Base-by-base conservation (phyloP, 257 asterid species). In the Jacaranda mimosifolia region DNA sequence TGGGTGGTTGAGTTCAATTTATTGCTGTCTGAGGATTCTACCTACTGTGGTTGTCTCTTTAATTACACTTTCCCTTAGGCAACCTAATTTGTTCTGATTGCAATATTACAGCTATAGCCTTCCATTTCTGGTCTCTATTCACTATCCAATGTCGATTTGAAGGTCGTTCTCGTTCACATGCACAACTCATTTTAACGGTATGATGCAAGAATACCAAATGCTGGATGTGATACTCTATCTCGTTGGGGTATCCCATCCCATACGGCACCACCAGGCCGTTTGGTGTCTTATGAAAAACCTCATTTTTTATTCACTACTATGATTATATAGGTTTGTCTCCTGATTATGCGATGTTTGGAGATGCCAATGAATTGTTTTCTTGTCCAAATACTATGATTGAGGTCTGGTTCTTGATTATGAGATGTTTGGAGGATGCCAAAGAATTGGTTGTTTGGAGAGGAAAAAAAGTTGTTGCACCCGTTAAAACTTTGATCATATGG, bases 1-100 rank as follows among this genome's bases (percentile, higher is more conserved):
- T 32, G 62, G 74, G 74, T 68, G 46, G 74, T 69, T 69, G 74
- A 46, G 46, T 48, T 5, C 39, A 32, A 49, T 69, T 69, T 42
- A 69, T 15, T 49, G 32, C 60, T 32, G 26, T 67, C 40, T 67
- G 19, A 18, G 56, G 53, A 48, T 19, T 52, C 19, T n/a, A 15
- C 19, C 58, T 52, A 52, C 8, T 52, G 2, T 14, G 14, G 58
- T n/a, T 52, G 19, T 65, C 53, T 65, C 38, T 66, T 42, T 43
- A 17, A 17, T 18, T 17, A 9, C 4, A 66, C n/a, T 43, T 45
- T 45, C 45, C 40, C 6, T 13, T 17, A 40, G 0, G 35, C 9
- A 40, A 43, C 49, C 42, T 66, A 3, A 48, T 66, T 66, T 59
- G 38, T 43, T 65, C 32, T 17, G 10, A 59, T 10, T 19, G 65